phyloP scores from a whole-genome alignment of 768 basidiomycete species.

The Chalciporus piperatus region DNA sequence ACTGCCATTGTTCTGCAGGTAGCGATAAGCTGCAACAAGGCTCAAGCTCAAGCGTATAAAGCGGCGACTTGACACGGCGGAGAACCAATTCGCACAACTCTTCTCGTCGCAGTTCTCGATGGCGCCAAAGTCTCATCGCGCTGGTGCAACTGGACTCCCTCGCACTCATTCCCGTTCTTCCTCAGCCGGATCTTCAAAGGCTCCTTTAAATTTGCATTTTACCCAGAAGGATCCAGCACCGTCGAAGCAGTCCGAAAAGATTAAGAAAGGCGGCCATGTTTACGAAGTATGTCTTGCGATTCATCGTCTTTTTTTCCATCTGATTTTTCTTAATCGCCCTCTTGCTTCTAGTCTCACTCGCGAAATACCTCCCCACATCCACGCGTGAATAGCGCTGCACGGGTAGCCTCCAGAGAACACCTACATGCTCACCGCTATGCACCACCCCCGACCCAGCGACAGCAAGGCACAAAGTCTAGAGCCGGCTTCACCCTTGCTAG shows the following conservation, averaged over 20 bases:
- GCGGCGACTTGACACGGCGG: conserved; percentile 17
- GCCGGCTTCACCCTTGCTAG: conserved; percentile 59
- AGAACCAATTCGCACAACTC: conserved; percentile 28
- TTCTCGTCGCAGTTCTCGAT: too few species aligned
- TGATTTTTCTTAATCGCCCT: conserved; percentile 5
- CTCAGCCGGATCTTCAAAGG: conserved; percentile 52
- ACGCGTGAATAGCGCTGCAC: conserved; percentile 28
- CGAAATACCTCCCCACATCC: conserved; percentile 27
- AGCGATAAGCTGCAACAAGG: conserved; percentile 20
- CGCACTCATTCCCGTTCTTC: conserved; percentile 65
- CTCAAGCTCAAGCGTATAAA: conserved; percentile 27
- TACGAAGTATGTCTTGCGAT: conserved; percentile 43
- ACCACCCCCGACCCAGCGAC: conserved; percentile 26
- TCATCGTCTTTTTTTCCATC: conserved; percentile 14
- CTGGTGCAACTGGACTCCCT: conserved; percentile 42
- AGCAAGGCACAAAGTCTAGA: conserved; percentile 39
- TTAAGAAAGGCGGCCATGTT: conserved; percentile 43
- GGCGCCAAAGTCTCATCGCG: conserved; percentile 51
- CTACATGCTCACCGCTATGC: conserved; percentile 34
- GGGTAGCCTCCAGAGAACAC: conserved; percentile 30
- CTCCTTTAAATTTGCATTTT: conserved; percentile 60
- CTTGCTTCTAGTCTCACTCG: conserved; percentile 14
- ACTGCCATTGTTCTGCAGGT: background rate
- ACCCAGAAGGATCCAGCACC: conserved; percentile 59
- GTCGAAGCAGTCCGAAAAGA: conserved; percentile 47